Evolutionary conservation across 2,329 filamentous ascomycete species (phyloP).

Genomic region (Botryotinia calthae): DNA sequence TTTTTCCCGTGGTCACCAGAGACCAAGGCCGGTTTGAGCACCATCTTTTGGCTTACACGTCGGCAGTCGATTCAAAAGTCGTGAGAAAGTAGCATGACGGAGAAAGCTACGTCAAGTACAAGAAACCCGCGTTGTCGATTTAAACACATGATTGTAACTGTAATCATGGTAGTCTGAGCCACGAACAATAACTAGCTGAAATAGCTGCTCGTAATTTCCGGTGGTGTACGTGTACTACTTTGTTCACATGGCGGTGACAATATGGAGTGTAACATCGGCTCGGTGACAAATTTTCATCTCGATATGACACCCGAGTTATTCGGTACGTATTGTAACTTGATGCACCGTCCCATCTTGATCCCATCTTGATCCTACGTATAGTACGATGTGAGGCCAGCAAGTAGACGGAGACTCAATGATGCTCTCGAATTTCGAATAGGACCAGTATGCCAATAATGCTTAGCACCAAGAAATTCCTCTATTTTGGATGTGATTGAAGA

Average conservation of each 20-base stretch:
- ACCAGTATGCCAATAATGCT: background rate
- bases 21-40: background rate
- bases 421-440: background rate
- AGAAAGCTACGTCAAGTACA: background rate
- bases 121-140: background rate
- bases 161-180: background rate
- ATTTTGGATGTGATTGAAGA: background rate
- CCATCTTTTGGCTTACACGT: background rate
- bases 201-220: background rate
- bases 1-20: background rate
- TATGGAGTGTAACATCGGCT: conserved; percentile 1
- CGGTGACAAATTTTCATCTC: background rate
- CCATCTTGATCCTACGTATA: background rate
- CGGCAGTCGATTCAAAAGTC: background rate
- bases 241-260: conserved; percentile 6
- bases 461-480: background rate
- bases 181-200: background rate
- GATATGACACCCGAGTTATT: background rate
- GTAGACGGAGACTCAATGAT: background rate
- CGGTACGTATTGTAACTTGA: background rate
- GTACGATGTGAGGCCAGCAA: background rate
- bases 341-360: background rate
- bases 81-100: background rate
- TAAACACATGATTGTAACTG: background rate
- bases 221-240: background rate